Evolutionary conservation across 306 rosid genomes (phyloP).

Genomic region (Prunus mongolica): DNA sequence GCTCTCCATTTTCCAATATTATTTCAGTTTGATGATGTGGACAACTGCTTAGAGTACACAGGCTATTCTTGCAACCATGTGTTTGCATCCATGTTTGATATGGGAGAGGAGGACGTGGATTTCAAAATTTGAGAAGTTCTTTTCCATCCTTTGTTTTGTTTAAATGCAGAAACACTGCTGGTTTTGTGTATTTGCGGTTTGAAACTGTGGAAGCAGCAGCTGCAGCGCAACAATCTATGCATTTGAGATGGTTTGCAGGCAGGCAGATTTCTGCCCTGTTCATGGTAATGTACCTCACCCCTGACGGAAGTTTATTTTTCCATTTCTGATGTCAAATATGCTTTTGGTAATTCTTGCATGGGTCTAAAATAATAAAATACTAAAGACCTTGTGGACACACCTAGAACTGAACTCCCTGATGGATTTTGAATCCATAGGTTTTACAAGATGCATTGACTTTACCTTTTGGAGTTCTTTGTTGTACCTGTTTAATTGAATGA

Average conservation of each 20-base stretch:
- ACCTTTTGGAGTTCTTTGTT: neutral
- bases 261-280: constrained; percentile 73
- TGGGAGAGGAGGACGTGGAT: neutral
- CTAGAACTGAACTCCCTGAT: neutral
- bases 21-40: neutral
- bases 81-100: neutral
- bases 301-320: neutral
- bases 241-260: constrained; percentile 95
- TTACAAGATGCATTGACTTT: neutral
- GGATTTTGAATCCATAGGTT: neutral
- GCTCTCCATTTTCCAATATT: neutral
- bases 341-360: neutral
- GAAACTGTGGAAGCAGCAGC: constrained; percentile 78
- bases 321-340: neutral
- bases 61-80: neutral
- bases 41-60: neutral
- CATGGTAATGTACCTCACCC: constrained; percentile 53
- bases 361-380: neutral
- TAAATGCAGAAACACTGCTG: constrained; percentile 74
- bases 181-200: constrained; percentile 82
- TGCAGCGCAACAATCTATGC: constrained; percentile 90
- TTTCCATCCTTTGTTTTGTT: constrained; percentile 1
- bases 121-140: neutral
- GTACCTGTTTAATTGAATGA: neutral
- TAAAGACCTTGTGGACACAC: neutral